Conservation (phyloP, 106 monocot species). For the Phalaenopsis aphrodite region DNA sequence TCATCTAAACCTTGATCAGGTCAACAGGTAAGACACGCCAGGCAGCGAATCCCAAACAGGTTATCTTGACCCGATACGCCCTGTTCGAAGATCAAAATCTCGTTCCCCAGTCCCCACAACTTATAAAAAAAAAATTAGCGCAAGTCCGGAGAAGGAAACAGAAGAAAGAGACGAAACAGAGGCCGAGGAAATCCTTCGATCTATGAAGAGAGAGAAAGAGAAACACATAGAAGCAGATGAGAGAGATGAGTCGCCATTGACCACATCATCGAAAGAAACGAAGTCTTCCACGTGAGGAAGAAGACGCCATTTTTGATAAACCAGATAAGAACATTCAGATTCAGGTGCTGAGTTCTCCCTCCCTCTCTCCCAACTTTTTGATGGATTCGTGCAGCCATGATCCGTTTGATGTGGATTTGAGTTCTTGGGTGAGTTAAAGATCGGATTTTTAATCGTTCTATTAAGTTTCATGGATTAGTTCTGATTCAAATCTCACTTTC, state of each 20-base stretch:
- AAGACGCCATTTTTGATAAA: neutral
- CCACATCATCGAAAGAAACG: neutral
- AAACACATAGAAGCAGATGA: neutral
- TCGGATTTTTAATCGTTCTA: too few species aligned
- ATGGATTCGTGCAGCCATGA: too few species aligned
- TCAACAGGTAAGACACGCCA: too few species aligned
- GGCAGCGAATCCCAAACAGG: too few species aligned
- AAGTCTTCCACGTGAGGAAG: conserved; percentile 6
- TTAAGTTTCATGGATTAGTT: too few species aligned
- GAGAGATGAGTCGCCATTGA: neutral
- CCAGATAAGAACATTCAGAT: conserved; percentile 2
- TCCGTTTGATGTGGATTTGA: too few species aligned
- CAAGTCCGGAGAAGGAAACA: neutral
- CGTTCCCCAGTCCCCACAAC: too few species aligned
- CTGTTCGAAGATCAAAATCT: neutral
- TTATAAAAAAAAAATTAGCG: neutral
- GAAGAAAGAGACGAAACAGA: neutral
- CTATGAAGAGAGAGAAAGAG: neutral
- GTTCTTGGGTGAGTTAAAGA: too few species aligned
- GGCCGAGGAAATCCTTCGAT: neutral
- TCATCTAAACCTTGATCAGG: too few species aligned
- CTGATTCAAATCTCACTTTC: too few species aligned
- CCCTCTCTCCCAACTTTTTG: neutral
- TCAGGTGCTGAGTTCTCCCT: neutral
- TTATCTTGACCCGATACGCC: too few species aligned